Evolutionary conservation across 129 eudicot genomes (phyloP), one percentile per base, ranked within the genome.

Genomic region (Kitagawia praeruptora): DNA sequence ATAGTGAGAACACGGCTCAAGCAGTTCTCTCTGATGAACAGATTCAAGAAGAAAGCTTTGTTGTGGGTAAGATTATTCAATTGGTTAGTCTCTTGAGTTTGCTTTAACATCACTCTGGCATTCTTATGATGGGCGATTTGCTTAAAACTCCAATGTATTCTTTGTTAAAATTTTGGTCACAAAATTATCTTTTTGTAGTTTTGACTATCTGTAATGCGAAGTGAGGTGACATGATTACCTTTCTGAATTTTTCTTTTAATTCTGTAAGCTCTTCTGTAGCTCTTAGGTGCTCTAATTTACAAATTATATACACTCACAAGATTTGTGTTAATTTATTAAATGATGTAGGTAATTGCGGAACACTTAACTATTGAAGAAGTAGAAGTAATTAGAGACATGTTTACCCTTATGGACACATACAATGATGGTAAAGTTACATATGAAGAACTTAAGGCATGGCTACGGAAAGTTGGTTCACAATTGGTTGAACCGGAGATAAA

Each of bases 401-500:
- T 95, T 76, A 78, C 91, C 9, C 79, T 95, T 58, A 95, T 95
- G 98, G 98, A 95, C 80, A 88, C 98, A 8, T 92, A 95, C 81
- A 86, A 86, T 23, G 98, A 95, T 46, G 98, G 98, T 42, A 95
- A 87, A 87, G 93, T 95, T 77, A 88, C 97, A 37, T 95, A 87
- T 53, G 94, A 95, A 75, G 98, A 95, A 79, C 87, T 95, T 61
- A 87, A 84, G 83, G 78, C 89, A 25, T 97, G 98, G n/a, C 89
- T 95, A 67, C 80, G 78, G 42, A 95, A 92, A 83, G 97, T 95
- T 58, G 98, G 98, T 70, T 95, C 98, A n/a, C 97, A 95, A 28
- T 79, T 95, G 82, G 98, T 89, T 70, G 98, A 95, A 38, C 92
- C 98, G n/a, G 98, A 95, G 89, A 95, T 92, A 63, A 90, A 88